Percentiles rank a stretch among this genome's conserved stretches.
Conservation (phyloP, 192 early-diverging fungal species). For the Umbelopsis vinacea region DNA sequence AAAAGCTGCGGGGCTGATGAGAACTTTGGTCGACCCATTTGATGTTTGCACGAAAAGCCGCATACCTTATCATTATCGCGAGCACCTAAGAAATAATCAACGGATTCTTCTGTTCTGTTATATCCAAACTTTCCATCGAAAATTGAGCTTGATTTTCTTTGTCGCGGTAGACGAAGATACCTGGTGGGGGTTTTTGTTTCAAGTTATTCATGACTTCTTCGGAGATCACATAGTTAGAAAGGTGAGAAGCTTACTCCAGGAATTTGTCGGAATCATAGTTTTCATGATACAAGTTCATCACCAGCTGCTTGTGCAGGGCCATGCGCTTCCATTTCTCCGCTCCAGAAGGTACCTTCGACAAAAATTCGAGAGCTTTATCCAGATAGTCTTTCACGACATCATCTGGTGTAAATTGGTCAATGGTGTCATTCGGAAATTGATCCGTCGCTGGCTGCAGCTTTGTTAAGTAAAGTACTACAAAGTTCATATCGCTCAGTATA, state of each 20-base stretch:
- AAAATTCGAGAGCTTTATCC: neutral
- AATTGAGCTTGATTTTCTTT: neutral
- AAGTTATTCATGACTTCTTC: too few species aligned
- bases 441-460: slow-evolving; percentile 2
- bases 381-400: neutral
- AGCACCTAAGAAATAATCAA: neutral
- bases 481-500: neutral
- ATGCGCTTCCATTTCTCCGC: slow-evolving; percentile 11
- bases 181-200: neutral
- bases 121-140: slow-evolving; percentile 13
- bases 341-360: neutral
- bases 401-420: neutral
- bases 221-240: neutral
- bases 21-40: neutral
- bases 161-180: neutral
- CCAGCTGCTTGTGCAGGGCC: slow-evolving; percentile 7
- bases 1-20: neutral
- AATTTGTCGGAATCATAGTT: neutral
- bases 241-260: neutral
- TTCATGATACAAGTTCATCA: neutral
- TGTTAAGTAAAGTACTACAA: slow-evolving; percentile 2
- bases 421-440: neutral
- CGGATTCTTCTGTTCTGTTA: neutral
- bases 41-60: too few species aligned
- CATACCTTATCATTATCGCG: neutral